Evolutionary conservation across 116 monocot genomes (phyloP).

Genomic region (Dioscorea cayenensis): DNA sequence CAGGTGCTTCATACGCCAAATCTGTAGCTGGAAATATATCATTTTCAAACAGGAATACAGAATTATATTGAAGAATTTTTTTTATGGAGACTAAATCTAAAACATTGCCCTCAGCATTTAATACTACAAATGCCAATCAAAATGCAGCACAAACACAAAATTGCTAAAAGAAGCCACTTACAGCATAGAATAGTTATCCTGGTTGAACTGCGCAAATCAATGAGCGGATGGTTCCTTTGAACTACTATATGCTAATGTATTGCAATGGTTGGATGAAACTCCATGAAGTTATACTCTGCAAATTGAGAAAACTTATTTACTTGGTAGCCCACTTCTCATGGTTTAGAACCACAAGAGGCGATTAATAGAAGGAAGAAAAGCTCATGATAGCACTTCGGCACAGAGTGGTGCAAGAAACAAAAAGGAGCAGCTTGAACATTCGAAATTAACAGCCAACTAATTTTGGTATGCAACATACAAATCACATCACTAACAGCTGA

Average conservation of each 20-base stretch:
- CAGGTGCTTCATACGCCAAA: constrained; percentile 78
- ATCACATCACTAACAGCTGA: too few relatives aligned
- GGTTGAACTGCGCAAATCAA: constrained; percentile 89
- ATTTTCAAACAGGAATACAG: neutral
- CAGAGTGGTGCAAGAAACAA: neutral
- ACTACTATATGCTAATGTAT: constrained; percentile 85
- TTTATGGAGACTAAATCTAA: neutral
- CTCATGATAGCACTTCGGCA: too few relatives aligned
- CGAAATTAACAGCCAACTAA: too few relatives aligned
- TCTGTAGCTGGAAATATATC: constrained; percentile 16
- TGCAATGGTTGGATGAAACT: constrained; percentile 84
- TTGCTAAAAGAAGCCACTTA: constrained; percentile 26
- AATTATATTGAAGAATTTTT: neutral
- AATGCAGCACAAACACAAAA: neutral
- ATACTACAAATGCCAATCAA: neutral
- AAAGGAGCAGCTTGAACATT: neutral
- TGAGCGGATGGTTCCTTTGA: constrained; percentile 85
- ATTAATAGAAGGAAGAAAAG: too few relatives aligned
- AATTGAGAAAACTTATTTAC: neutral
- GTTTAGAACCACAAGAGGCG: neutral
- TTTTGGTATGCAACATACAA: too few relatives aligned
- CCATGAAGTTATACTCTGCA: constrained; percentile 92
- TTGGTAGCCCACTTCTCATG: neutral
- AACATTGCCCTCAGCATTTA: neutral
- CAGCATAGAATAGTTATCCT: constrained; percentile 69